Conservation (phyloP, 805 yeast species). For the Lipomyces anomalus region DNA sequence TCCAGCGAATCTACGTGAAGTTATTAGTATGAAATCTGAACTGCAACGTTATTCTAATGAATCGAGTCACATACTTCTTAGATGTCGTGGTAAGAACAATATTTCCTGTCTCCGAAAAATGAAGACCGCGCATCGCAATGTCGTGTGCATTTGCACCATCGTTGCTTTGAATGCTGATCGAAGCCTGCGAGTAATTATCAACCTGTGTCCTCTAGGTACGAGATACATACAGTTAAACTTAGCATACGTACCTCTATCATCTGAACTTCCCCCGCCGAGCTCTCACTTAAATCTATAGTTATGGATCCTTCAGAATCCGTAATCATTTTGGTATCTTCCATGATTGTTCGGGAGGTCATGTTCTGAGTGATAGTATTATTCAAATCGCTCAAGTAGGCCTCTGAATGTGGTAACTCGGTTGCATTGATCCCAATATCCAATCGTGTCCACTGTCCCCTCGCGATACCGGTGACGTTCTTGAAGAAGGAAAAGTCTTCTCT, state of each 20-base stretch:
- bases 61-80: slow-evolving; percentile 28
- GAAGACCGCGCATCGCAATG: slow-evolving; percentile 33
- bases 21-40: background rate
- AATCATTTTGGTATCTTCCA: slow-evolving; percentile 28
- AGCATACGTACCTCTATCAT: slow-evolving; percentile 14
- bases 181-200: slow-evolving; percentile 8
- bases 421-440: slow-evolving; percentile 13
- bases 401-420: slow-evolving; percentile 14
- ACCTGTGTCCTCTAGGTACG: background rate
- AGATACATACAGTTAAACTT: background rate
- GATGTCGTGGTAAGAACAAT: slow-evolving; percentile 30
- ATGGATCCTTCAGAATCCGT: slow-evolving; percentile 16
- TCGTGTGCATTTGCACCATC: slow-evolving; percentile 24
- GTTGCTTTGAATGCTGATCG: slow-evolving; percentile 19
- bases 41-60: background rate
- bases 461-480: slow-evolving; percentile 18
- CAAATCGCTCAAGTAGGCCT: slow-evolving; percentile 1
- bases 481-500: slow-evolving; percentile 24
- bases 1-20: slow-evolving; percentile 25
- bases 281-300: slow-evolving; percentile 17
- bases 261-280: slow-evolving; percentile 16
- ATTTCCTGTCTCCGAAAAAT: slow-evolving; percentile 33
- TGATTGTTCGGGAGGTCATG: background rate
- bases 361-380: slow-evolving; percentile 8
- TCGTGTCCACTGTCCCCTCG: slow-evolving; percentile 16